Evolutionary conservation across 148 eudicot genomes (phyloP).

Genomic region (Diospyros kaki): DNA sequence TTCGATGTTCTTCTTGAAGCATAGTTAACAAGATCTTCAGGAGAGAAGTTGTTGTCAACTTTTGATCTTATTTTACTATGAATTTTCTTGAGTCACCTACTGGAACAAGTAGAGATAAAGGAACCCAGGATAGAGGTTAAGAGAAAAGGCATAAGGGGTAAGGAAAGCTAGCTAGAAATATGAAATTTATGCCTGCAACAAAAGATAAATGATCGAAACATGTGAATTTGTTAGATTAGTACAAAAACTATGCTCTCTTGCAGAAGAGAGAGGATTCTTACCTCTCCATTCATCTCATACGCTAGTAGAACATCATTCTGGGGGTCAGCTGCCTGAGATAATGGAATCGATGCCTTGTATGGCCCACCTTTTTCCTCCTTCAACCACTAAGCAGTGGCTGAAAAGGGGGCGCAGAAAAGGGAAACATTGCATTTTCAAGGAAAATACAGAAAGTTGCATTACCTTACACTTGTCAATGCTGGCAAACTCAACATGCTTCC

Average conservation of each 20-base stretch:
- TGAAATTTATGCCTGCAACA: not conserved
- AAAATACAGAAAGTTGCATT: not conserved
- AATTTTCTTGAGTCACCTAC: not conserved
- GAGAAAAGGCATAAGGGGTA: not conserved
- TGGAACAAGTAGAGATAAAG: not conserved
- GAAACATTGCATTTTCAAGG: not conserved
- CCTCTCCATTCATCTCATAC: constrained; percentile 97
- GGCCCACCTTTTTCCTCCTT: constrained; percentile 98
- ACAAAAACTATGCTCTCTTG: not conserved
- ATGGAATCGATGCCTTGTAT: constrained; percentile 81
- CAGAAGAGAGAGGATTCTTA: constrained; percentile 11
- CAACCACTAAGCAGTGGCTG: constrained; percentile 3
- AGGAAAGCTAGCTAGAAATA: not conserved
- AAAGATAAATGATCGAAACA: not conserved
- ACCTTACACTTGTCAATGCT: constrained; percentile 98
- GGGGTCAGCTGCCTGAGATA: constrained; percentile 80
- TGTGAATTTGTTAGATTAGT: not conserved
- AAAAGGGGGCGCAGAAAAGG: not conserved
- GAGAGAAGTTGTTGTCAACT: not conserved
- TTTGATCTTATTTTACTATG: not conserved
- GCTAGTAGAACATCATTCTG: constrained; percentile 89
- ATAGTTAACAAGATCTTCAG: not conserved
- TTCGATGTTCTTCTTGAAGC: not conserved
- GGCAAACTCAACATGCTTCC: constrained; percentile 90
- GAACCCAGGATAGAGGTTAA: not conserved